Percentiles rank a stretch among this genome's conserved stretches.
Conservation (phyloP, 2,329 filamentous ascomycete species). For the Cladosporium sp. region DNA sequence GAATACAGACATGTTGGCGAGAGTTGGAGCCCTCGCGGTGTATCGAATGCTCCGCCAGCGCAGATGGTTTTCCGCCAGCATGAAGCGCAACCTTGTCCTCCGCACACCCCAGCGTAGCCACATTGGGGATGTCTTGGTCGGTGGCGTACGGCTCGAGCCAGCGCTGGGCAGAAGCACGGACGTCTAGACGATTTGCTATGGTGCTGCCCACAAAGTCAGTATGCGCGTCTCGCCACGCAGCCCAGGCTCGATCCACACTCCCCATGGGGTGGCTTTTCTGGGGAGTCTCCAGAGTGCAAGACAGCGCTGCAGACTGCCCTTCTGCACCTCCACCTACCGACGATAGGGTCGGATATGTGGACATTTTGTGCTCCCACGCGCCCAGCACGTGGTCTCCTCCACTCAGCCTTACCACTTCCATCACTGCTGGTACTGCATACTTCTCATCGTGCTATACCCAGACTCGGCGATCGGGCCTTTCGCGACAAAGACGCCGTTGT, state of each 20-base stretch:
- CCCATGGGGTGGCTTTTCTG: slow-evolving; percentile 2
- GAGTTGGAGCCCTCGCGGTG: neutral
- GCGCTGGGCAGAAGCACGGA: neutral
- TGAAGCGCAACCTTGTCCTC: neutral
- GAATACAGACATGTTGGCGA: neutral
- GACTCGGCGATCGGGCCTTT: neutral
- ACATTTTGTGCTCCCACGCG: neutral
- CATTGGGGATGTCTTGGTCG: neutral
- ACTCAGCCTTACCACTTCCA: neutral
- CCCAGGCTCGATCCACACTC: neutral
- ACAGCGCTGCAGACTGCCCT: neutral
- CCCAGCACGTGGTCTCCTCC: neutral
- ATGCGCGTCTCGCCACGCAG: neutral
- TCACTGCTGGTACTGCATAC: neutral
- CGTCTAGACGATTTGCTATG: neutral
- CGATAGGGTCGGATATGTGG: neutral
- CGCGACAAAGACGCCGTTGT: neutral
- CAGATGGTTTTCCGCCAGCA: slow-evolving; percentile 7
- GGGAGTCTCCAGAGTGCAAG: neutral
- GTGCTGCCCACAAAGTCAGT: neutral
- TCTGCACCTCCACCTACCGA: neutral
- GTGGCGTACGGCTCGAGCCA: neutral
- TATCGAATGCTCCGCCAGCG: neutral
- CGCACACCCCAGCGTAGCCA: neutral
- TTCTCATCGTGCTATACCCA: neutral